phyloP scores from a whole-genome alignment of 164 flowering plant species.

The Dillenia suffruticosa region DNA sequence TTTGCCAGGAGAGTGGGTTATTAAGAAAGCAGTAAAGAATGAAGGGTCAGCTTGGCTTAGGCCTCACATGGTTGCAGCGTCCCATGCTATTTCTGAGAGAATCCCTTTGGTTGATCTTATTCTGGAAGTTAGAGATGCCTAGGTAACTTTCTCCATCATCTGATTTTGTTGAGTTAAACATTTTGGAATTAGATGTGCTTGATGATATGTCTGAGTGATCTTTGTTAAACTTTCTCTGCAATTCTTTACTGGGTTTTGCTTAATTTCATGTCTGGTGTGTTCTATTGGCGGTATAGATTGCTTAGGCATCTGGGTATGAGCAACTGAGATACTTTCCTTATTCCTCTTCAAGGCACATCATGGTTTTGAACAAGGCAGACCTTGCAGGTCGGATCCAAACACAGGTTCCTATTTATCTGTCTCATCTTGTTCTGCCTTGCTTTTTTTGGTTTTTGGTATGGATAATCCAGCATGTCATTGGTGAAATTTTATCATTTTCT shows the following conservation, averaged over 20 bases:
- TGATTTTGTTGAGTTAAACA: not conserved
- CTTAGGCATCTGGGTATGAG: constrained; percentile 59
- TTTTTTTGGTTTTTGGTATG: not conserved
- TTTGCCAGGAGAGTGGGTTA: constrained; percentile 33
- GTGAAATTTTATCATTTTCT: not conserved
- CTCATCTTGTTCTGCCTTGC: not conserved
- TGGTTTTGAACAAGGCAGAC: constrained; percentile 77
- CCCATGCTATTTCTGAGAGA: constrained; percentile 65
- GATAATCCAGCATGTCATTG: not conserved
- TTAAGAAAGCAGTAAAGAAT: constrained; percentile 25
- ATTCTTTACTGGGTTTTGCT: not conserved
- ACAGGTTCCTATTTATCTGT: constrained; percentile 29
- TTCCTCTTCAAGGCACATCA: constrained; percentile 34
- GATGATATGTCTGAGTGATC: constrained; percentile 33
- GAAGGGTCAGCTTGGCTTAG: constrained; percentile 46
- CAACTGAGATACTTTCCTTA: constrained; percentile 24
- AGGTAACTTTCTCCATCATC: constrained; percentile 36
- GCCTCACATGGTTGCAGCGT: constrained; percentile 81
- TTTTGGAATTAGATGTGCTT: constrained; percentile 18
- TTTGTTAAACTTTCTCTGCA: not conserved
- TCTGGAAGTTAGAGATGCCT: constrained; percentile 78
- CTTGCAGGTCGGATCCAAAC: constrained; percentile 50
- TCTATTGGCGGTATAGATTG: constrained; percentile 38
- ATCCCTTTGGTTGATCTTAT: constrained; percentile 65
- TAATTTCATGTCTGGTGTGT: not conserved